Percentiles rank a stretch among this genome's conserved stretches.
Conservation (phyloP, 345 rosid species). For the Ceriops zippeliana region DNA sequence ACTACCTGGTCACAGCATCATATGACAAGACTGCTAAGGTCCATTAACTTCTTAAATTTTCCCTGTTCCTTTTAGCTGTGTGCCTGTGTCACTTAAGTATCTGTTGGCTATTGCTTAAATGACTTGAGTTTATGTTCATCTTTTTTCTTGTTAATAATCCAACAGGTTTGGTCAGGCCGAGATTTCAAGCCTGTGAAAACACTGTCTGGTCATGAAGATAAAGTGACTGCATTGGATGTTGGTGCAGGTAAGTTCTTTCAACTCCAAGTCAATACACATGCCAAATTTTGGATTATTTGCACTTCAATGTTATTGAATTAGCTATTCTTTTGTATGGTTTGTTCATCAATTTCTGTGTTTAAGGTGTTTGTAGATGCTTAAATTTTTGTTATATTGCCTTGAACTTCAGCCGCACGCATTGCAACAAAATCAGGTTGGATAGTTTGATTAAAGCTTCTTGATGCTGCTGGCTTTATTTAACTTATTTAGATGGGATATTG, state of each 20-base stretch:
- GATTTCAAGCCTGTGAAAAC: slow-evolving; percentile 83
- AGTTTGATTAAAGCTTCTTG: neutral
- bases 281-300: neutral
- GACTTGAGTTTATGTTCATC: slow-evolving; percentile 11
- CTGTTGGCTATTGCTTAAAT: neutral
- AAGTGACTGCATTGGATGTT: slow-evolving; percentile 68
- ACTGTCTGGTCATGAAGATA: slow-evolving; percentile 78
- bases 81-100: neutral
- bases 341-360: neutral
- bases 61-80: neutral
- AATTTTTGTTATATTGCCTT: too few species aligned
- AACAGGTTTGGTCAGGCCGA: slow-evolving; percentile 88
- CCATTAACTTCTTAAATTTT: slow-evolving; percentile 1
- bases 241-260: slow-evolving; percentile 37
- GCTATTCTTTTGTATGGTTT: neutral
- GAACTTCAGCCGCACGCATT: too few species aligned
- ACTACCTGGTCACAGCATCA: slow-evolving; percentile 82
- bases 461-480: neutral
- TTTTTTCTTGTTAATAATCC: slow-evolving; percentile 4
- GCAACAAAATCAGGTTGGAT: too few species aligned
- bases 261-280: neutral
- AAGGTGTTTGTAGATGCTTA: too few species aligned
- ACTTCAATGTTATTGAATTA: neutral
- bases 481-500: neutral
- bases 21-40: slow-evolving; percentile 95